These are phyloP conservation scores for Lenzites betulinus DNA, from an alignment of 768 basidiomycete genomes.

Conservation along the genomic window DNA sequence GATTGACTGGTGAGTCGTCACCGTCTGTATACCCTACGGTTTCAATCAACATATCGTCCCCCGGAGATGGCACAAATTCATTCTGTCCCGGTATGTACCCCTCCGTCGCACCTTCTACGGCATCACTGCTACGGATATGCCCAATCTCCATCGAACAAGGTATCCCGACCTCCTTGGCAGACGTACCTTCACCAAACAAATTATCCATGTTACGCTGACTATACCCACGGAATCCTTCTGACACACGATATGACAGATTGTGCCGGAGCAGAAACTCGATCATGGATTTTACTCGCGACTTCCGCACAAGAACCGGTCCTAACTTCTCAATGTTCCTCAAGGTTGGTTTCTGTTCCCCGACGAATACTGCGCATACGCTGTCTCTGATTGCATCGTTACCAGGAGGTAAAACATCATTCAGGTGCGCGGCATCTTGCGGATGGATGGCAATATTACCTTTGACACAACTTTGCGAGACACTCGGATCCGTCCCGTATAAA, in stretches of 20 bases:
- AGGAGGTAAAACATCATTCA: background rate
- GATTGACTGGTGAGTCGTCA: background rate
- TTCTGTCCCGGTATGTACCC: background rate
- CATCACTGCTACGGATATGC: background rate
- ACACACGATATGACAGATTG: background rate
- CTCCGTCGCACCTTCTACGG: background rate
- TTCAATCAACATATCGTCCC: background rate
- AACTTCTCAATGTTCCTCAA: background rate
- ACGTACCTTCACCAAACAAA: background rate
- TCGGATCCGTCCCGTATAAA: background rate
- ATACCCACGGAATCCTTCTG: background rate
- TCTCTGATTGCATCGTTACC: background rate
- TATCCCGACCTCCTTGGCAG: too few species aligned
- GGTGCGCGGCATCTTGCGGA: background rate
- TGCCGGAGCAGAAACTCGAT: background rate
- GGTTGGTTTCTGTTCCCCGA: background rate
- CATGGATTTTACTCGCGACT: background rate
- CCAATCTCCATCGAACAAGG: too few species aligned
- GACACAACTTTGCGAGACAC: background rate
- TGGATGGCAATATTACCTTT: background rate
- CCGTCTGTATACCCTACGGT: background rate
- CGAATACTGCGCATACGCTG: background rate
- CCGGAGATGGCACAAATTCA: background rate
- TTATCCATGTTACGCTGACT: background rate
- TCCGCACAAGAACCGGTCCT: background rate